Evolutionary conservation across 768 basidiomycete genomes (phyloP), one percentile per base, ranked within the genome.

Genomic region (Tylopilus felleus): DNA sequence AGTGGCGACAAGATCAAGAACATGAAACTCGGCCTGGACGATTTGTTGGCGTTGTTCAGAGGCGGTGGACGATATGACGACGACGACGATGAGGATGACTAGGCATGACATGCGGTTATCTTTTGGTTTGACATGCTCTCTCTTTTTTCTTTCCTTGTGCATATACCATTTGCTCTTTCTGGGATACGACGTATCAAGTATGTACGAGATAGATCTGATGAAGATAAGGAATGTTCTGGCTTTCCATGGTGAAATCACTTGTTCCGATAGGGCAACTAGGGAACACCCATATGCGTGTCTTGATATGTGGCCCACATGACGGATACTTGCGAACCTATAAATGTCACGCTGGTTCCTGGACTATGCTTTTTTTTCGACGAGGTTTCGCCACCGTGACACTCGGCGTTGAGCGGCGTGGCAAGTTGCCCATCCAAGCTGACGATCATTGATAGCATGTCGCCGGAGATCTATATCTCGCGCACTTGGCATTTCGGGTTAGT

Each of bases 1-100:
- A 87, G 90, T 29, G 96, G 96, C 9, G 86, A 92, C 73, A 93
- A 88, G 71, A 77, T 90, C 65, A 90, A 92, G 81, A 83, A 85
- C 63, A 80, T 85, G 79, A 86, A 84, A 58, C 82, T 98, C 21
- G 85, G 87, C 10, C 75, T 93, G 72, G 85, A 93, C 23, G 95
- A 98, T 55, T 77, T 98, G 57, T 80, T 95, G 71, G 86, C 84
- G 0, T 73, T 93, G 36, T 92, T 93, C 78, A 75, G 79, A 52
- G 77, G 77, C 41, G 80, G 81, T 43, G 76, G 76, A 16, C 73
- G 74, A 13, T 76, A 84, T 44, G 84, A 84, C 17, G 85, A 86
- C 19, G 85, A 85, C 13, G 78, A 81, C 12, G 62, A 61, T 2
- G 60, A 60, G 14, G 54, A 56, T 7, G 51, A 52, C 4, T 57